Conservation (phyloP, 2,329 filamentous ascomycete species). For the Stachybotrys elegans region DNA sequence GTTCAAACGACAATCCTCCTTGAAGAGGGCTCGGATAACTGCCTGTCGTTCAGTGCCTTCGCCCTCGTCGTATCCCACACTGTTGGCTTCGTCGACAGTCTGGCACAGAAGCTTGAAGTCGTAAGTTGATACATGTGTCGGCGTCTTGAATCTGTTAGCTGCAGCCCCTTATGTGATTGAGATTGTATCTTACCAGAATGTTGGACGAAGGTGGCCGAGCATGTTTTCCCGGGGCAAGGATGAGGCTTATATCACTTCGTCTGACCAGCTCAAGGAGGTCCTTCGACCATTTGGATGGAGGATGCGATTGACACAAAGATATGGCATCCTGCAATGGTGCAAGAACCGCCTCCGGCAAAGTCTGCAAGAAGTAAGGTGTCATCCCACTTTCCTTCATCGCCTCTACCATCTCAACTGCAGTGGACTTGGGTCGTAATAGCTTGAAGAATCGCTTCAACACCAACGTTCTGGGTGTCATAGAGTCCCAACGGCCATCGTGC, state of each 20-base stretch:
- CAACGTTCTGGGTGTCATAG: conserved; percentile 59
- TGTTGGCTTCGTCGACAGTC: conserved; percentile 54
- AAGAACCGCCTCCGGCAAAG: conserved; percentile 78
- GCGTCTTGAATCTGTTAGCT: conserved; percentile 36
- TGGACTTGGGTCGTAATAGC: conserved; percentile 44
- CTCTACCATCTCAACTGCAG: conserved; percentile 63
- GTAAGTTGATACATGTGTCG: conserved; percentile 61
- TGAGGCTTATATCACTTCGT: conserved; percentile 71
- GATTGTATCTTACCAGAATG: conserved; percentile 32
- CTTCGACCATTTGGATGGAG: conserved; percentile 70
- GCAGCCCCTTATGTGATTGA: neutral
- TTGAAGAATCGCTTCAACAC: conserved; percentile 66
- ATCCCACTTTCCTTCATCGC: conserved; percentile 68
- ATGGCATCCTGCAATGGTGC: conserved; percentile 79
- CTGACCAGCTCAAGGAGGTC: conserved; percentile 71
- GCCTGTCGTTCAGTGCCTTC: conserved; percentile 79
- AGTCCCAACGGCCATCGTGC: conserved; percentile 36
- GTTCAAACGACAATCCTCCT: conserved; percentile 81
- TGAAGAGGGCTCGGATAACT: conserved; percentile 82
- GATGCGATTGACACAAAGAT: conserved; percentile 75
- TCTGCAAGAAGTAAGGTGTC: conserved; percentile 64
- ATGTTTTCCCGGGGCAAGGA: conserved; percentile 43
- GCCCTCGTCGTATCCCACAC: conserved; percentile 65
- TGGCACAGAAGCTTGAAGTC: conserved; percentile 78
- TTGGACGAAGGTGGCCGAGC: conserved; percentile 27